Conservation (phyloP, 1,284 basidiomycete genomes). For the Megacollybia platyphylla region DNA sequence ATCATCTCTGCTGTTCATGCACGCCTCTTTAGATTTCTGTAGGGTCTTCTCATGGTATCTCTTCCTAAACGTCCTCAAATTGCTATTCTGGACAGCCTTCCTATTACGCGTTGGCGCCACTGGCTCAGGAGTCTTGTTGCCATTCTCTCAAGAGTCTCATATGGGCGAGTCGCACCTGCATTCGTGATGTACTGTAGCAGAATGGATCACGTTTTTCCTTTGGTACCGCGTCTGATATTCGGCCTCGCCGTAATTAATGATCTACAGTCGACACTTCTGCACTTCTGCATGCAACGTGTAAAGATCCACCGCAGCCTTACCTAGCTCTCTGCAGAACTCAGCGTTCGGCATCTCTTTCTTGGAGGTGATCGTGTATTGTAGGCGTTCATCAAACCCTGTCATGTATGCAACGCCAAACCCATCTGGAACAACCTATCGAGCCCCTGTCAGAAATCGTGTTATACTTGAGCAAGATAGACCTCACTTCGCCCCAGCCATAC, state of each 20-base stretch:
- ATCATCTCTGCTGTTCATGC: conserved; percentile 11
- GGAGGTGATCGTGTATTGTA: conserved; percentile 77
- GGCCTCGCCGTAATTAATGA: not conserved
- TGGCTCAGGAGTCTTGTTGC: too few species aligned
- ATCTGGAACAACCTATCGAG: conserved; percentile 43
- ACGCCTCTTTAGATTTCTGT: conserved; percentile 15
- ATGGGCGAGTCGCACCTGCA: too few species aligned
- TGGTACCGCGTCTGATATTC: too few species aligned
- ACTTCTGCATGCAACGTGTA: conserved; percentile 31
- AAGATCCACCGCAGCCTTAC: conserved; percentile 53
- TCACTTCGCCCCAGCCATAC: conserved; percentile 79
- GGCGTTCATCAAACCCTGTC: conserved; percentile 36
- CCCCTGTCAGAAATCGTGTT: conserved; percentile 3
- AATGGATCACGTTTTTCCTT: not conserved
- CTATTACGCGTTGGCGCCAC: too few species aligned
- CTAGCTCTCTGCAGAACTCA: conserved; percentile 53
- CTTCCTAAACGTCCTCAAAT: too few species aligned
- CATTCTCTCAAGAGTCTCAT: too few species aligned
- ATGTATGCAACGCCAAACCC: conserved; percentile 54
- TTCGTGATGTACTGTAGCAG: too few species aligned
- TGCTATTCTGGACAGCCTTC: too few species aligned
- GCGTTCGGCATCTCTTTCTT: conserved; percentile 65
- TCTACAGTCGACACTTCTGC: conserved; percentile 16
- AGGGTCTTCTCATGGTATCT: too few species aligned
- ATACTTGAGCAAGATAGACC: conserved; percentile 6